A percentile compares a stretch with the other conserved stretches of the same genome.
Conservation (phyloP, 176 grass and related monocot species). For the Echinochloa phyllopogon region DNA sequence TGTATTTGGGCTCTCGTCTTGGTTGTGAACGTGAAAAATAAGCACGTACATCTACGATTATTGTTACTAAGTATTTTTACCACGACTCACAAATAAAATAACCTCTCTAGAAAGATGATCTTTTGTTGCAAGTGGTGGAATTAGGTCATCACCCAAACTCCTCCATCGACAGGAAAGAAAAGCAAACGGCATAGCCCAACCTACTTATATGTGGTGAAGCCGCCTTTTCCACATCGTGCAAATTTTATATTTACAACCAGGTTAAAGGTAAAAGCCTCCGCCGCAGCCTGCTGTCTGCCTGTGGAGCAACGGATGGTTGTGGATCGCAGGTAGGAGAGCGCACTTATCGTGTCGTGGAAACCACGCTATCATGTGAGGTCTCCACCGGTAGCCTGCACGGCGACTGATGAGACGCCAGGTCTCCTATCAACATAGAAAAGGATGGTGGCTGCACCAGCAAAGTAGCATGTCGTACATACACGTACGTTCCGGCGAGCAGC, state of each 20-base stretch:
- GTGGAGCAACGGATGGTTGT: conserved; percentile 30
- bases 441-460: not conserved
- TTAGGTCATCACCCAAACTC: conserved; percentile 44
- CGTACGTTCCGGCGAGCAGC: conserved; percentile 11
- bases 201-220: conserved; percentile 40
- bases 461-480: not conserved
- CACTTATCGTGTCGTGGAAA: conserved; percentile 52
- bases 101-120: not conserved
- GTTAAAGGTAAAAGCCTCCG: conserved; percentile 34
- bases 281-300: conserved; percentile 1
- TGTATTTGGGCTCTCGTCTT: not conserved
- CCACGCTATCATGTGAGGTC: conserved; percentile 11
- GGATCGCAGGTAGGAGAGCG: conserved; percentile 36
- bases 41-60: no score
- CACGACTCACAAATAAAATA: not conserved
- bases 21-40: not conserved
- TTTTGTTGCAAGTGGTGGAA: not conserved
- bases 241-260: not conserved
- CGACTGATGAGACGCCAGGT: conserved; percentile 36
- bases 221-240: conserved; percentile 33
- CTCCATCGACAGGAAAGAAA: conserved; percentile 13
- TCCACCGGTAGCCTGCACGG: not conserved
- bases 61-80: no score
- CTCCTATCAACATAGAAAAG: conserved; percentile 37
- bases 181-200: conserved; percentile 22